phyloP scores from a whole-genome alignment of 306 rosid species.

The Ochetophila trinervis region DNA sequence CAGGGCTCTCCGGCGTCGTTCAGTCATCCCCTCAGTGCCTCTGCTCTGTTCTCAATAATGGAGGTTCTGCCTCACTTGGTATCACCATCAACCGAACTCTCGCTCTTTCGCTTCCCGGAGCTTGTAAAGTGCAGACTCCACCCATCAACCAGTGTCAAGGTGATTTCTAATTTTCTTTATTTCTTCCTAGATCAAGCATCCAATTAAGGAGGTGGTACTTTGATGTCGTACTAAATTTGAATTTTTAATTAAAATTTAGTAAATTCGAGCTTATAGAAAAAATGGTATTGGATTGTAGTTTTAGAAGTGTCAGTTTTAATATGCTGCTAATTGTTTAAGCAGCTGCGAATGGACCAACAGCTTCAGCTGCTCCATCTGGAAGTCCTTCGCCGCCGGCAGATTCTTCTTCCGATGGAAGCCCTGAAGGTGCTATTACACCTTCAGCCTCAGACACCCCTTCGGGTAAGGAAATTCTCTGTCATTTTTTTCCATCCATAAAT shows the following conservation, averaged over 20 bases:
- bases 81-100: constrained; percentile 55
- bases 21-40: constrained; percentile 73
- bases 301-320: too few relatives aligned
- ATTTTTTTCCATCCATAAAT: too few relatives aligned
- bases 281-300: too few relatives aligned
- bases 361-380: constrained; percentile 39
- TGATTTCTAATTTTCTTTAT: neutral
- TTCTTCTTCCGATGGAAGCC: constrained; percentile 39
- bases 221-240: neutral
- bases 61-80: constrained; percentile 50
- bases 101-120: constrained; percentile 58
- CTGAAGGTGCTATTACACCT: constrained; percentile 45
- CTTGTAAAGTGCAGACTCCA: constrained; percentile 64
- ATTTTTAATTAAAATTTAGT: too few relatives aligned
- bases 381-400: constrained; percentile 44
- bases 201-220: too few relatives aligned
- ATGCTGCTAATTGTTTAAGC: neutral
- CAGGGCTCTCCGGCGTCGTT: constrained; percentile 55
- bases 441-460: constrained; percentile 47
- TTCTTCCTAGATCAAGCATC: too few relatives aligned
- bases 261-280: neutral
- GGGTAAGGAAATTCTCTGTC: constrained; percentile 8
- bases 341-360: constrained; percentile 42
- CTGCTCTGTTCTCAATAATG: constrained; percentile 48
- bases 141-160: constrained; percentile 58